Evolutionary conservation across 768 basidiomycete species (phyloP), one percentile per base, ranked within the genome.

Genomic region (Sarcodon sp.): DNA sequence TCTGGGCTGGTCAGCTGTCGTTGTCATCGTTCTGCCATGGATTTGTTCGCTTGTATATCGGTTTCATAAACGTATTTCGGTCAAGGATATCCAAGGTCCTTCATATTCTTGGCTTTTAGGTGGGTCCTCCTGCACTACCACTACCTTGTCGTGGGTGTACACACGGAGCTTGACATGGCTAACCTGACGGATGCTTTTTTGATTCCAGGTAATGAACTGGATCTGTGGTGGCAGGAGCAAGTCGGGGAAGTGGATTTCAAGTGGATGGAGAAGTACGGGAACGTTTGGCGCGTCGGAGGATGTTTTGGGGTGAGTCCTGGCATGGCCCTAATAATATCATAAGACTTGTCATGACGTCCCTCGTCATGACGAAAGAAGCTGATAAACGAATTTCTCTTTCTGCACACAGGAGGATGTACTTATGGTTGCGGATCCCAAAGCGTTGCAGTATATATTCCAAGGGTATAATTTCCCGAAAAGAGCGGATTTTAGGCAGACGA

Each of bases 361-460:
- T 39, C 4, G 27, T 13, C 7, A 7, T 15, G 39, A 41, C 13
- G 39, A 41, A 16, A 4, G 7, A 13, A 9, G 39, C 27, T 41
- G 39, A 41, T 4, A 27, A 4, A 27, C 21, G 21, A 27, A 4
- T 27, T 27, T 27, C 4, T 4, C 4, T 27, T 27, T 27, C 21
- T 27, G 21, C 7, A 9, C 44, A 15, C 41, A 64, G 62, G 55
- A 61, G 47, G 57, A 67, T 54, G 57, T 45, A 13, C 53, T 56
- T 33, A 55, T 62, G 45, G 51, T 58, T 15, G 53, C 58, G 10
- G 60, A 63, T 39, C 59, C 59, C 6, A 61, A 59, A 44, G 55
- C 57, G 11, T 49, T 61, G 13, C 60, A 60, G 46, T 58, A 61
- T 33, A 49, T 63, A 15, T 55, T 61, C 6, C 59, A 61, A 33